These are phyloP conservation scores for Stereum hirsutum DNA, from an alignment of 1,284 basidiomycete species.

Conservation along the genomic window DNA sequence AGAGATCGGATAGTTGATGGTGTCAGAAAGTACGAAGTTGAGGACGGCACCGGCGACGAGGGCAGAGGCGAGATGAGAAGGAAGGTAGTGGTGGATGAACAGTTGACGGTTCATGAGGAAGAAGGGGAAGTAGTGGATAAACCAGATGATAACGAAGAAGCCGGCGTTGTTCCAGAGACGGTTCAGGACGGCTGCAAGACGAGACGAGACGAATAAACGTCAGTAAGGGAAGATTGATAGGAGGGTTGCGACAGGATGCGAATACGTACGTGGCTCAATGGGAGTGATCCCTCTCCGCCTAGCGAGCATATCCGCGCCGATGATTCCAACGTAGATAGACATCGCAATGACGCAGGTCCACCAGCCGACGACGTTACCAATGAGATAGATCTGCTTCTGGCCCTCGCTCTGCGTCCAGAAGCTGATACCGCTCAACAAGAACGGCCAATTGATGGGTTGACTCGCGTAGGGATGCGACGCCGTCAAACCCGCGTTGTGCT, in stretches of 20 bases:
- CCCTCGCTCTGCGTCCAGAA: constrained; percentile 91
- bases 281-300: constrained; percentile 80
- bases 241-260: not conserved
- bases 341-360: constrained; percentile 86
- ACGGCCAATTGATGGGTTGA: constrained; percentile 95
- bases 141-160: constrained; percentile 94
- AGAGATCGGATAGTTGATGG: constrained; percentile 91
- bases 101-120: constrained; percentile 97
- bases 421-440: constrained; percentile 90
- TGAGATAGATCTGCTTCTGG: constrained; percentile 92
- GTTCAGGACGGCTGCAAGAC: constrained; percentile 68
- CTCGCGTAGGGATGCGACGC: constrained; percentile 95
- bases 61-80: constrained; percentile 87
- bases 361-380: constrained; percentile 93
- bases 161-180: constrained; percentile 92
- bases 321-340: constrained; percentile 83
- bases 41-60: constrained; percentile 88
- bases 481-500: constrained; percentile 95
- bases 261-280: constrained; percentile 71
- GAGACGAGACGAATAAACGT: constrained; percentile 6
- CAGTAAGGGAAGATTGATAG: not conserved
- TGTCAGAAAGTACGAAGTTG: constrained; percentile 87
- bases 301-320: constrained; percentile 85
- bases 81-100: constrained; percentile 97
- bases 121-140: constrained; percentile 95